Conservation (phyloP, 768 basidiomycete genomes). For the Erythrobasidium yunnanense region DNA sequence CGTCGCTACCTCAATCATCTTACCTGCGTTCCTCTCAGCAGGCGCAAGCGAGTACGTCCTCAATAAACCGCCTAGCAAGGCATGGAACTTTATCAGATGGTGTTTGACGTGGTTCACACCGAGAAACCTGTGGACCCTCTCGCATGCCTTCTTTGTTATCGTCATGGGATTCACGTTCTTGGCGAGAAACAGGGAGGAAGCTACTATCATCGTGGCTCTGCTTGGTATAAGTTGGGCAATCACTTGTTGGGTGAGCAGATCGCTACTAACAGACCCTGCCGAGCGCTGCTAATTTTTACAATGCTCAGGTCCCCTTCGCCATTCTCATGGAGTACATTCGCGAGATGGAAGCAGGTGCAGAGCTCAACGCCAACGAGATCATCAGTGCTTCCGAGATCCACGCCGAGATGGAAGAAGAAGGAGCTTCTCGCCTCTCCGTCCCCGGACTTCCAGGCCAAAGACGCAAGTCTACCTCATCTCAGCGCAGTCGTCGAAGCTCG, state of each 20-base stretch:
- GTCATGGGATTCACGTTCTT: slow-evolving; percentile 65
- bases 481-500: slow-evolving; percentile 9
- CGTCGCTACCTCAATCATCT: slow-evolving; percentile 55
- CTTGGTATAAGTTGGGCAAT: slow-evolving; percentile 90
- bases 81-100: slow-evolving; percentile 2
- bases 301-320: slow-evolving; percentile 28
- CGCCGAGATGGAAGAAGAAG: background rate
- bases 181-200: slow-evolving; percentile 50
- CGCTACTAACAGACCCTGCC: background rate
- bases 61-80: slow-evolving; percentile 6
- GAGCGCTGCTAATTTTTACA: background rate
- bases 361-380: slow-evolving; percentile 19
- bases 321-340: slow-evolving; percentile 31
- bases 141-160: slow-evolving; percentile 58
- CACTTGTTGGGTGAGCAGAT: slow-evolving; percentile 78
- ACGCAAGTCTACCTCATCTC: background rate
- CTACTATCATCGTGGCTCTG: slow-evolving; percentile 62
- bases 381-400: background rate
- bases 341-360: slow-evolving; percentile 23
- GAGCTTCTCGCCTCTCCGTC: slow-evolving; percentile 4
- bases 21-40: slow-evolving; percentile 52
- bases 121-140: slow-evolving; percentile 51
- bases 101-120: slow-evolving; percentile 22
- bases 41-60: slow-evolving; percentile 18
- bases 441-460: background rate